phyloP scores from a whole-genome alignment of 2,329 filamentous ascomycete genomes.

The Fusarium armeniacum region DNA sequence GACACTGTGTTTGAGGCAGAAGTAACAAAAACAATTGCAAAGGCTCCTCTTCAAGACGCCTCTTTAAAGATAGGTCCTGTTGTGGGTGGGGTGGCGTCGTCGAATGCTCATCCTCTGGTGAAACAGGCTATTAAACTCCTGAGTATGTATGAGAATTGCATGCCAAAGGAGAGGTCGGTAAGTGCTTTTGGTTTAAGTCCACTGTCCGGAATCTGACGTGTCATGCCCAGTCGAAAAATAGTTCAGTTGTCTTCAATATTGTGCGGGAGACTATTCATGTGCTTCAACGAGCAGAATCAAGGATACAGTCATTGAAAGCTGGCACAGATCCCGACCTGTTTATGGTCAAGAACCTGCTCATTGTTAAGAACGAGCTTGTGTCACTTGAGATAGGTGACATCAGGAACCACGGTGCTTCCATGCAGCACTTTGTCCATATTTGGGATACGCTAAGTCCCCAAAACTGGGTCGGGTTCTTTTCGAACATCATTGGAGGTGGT shows the following conservation, averaged over 20 bases:
- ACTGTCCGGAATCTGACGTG: conserved; percentile 28
- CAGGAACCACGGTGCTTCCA: conserved; percentile 62
- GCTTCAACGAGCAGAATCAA: conserved; percentile 80
- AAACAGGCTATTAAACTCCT: conserved; percentile 71
- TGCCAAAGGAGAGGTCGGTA: conserved; percentile 74
- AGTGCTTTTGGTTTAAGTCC: conserved; percentile 48
- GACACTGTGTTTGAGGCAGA: conserved; percentile 69
- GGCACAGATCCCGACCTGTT: conserved; percentile 86
- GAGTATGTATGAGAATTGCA: conserved; percentile 73
- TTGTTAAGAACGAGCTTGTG: conserved; percentile 95
- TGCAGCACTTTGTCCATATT: conserved; percentile 75
- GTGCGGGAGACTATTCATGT: conserved; percentile 91
- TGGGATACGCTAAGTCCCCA: conserved; percentile 73
- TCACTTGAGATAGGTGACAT: conserved; percentile 91
- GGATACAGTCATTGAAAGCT: conserved; percentile 73
- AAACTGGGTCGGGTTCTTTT: conserved; percentile 71
- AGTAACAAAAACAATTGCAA: conserved; percentile 67
- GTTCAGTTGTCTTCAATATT: conserved; percentile 74
- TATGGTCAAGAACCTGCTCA: conserved; percentile 92
- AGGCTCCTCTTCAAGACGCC: conserved; percentile 61
- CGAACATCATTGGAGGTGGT: conserved; percentile 68
- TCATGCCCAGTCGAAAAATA: conserved; percentile 59
- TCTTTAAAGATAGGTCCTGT: conserved; percentile 66
- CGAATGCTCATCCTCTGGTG: conserved; percentile 70
- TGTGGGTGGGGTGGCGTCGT: conserved; percentile 64